Conservation (phyloP, 106 monocot species). For the Acorus gramineus region DNA sequence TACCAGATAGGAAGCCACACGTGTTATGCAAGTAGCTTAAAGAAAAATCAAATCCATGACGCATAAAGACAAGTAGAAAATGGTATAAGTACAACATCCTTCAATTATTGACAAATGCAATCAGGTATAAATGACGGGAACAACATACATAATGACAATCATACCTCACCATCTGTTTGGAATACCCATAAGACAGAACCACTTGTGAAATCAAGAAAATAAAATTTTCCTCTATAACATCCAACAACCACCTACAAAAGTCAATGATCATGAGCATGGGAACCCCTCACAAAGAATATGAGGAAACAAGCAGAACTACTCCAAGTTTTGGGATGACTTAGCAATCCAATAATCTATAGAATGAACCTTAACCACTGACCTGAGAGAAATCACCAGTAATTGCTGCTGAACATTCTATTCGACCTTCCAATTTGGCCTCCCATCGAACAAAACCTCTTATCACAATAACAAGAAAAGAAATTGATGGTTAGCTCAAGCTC, state of each 20-base stretch:
- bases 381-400: slow-evolving; percentile 75
- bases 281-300: neutral
- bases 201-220: slow-evolving; percentile 61
- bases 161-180: slow-evolving; percentile 88
- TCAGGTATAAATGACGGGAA: too few relatives aligned
- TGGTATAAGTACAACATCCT: too few relatives aligned
- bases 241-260: slow-evolving; percentile 79
- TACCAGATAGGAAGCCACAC: too few relatives aligned
- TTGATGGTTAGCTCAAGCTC: neutral
- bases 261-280: neutral
- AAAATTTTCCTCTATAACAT: slow-evolving; percentile 86
- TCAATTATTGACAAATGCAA: too few relatives aligned
- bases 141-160: neutral
- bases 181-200: slow-evolving; percentile 62
- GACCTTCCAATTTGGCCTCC: slow-evolving; percentile 70
- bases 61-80: too few relatives aligned
- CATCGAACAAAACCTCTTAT: slow-evolving; percentile 59
- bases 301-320: too few relatives aligned
- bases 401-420: slow-evolving; percentile 89
- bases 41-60: too few relatives aligned
- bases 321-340: too few relatives aligned
- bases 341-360: too few relatives aligned
- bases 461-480: slow-evolving; percentile 24
- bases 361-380: slow-evolving; percentile 10
- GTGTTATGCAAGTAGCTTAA: too few relatives aligned